Evolutionary conservation across 805 yeast genomes (phyloP).

Genomic region (Yarrowia keelungensis): DNA sequence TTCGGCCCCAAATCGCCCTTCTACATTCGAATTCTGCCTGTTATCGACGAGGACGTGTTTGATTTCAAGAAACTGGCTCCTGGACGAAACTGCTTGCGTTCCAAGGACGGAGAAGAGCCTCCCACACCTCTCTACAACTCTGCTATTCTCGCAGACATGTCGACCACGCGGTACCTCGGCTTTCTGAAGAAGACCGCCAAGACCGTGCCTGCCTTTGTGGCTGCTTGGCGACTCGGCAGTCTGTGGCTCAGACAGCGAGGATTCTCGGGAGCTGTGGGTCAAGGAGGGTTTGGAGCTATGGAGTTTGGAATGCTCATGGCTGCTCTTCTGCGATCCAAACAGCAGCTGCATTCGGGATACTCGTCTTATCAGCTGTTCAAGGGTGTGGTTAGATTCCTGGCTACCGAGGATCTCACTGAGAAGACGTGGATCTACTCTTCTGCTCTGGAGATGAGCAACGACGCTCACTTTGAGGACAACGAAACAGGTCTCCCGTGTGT

Average conservation of each 20-base stretch:
- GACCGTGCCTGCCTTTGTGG: conserved; percentile 79
- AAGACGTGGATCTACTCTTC: conserved; percentile 42
- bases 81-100: conserved; percentile 80
- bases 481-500: conserved; percentile 13
- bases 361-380: conserved; percentile 93
- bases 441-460: conserved; percentile 37
- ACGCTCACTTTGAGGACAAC: conserved; percentile 32
- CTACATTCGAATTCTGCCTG: conserved; percentile 72
- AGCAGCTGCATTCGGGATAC: conserved; percentile 81
- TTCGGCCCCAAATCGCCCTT: conserved; percentile 64
- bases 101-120: conserved; percentile 56
- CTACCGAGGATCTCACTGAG: conserved; percentile 71
- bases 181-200: conserved; percentile 77
- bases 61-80: conserved; percentile 79
- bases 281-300: conserved; percentile 90
- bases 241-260: conserved; percentile 93
- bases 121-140: conserved; percentile 91
- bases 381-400: conserved; percentile 81
- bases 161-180: conserved; percentile 73
- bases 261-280: conserved; percentile 64
- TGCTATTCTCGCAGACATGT: conserved; percentile 71
- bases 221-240: conserved; percentile 85
- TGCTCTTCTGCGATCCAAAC: conserved; percentile 75
- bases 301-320: conserved; percentile 86
- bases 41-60: conserved; percentile 73